A percentile compares a stretch with the other conserved stretches of the same genome.
These are phyloP conservation scores for Phytophthora pluvialis DNA, from an alignment of 352 stramenopile genomes.

Conservation along the genomic window DNA sequence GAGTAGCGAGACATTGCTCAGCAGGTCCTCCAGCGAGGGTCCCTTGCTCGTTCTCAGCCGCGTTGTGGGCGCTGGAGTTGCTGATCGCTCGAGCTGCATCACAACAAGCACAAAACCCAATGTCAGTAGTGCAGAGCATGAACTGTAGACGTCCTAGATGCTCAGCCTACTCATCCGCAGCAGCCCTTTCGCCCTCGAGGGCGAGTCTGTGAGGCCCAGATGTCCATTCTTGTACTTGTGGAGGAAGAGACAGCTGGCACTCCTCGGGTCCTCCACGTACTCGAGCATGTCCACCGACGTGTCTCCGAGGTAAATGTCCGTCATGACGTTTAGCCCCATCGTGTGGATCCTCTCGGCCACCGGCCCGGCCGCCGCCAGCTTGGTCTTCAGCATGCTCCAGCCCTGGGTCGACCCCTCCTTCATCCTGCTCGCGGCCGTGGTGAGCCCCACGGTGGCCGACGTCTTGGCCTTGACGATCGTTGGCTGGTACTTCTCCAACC, in stretches of 20 bases:
- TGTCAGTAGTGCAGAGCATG: conserved; percentile 6
- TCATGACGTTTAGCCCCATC: conserved; percentile 77
- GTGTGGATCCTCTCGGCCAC: conserved; percentile 80
- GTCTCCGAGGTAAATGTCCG: conserved; percentile 72
- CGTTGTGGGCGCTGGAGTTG: conserved; percentile 32
- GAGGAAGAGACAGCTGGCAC: conserved; percentile 60
- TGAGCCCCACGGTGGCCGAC: conserved; percentile 52
- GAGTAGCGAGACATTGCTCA: conserved; percentile 60
- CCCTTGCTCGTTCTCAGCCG: conserved; percentile 27
- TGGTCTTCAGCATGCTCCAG: conserved; percentile 84
- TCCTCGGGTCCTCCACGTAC: conserved; percentile 52
- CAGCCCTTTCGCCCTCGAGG: conserved; percentile 39
- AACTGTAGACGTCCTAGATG: background rate
- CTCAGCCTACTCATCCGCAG: conserved; percentile 59
- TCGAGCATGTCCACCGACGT: conserved; percentile 54
- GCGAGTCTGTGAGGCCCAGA: conserved; percentile 13
- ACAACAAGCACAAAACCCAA: conserved; percentile 6
- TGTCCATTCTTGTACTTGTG: conserved; percentile 54
- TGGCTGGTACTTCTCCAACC: conserved; percentile 76
- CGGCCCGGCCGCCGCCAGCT: conserved; percentile 67
- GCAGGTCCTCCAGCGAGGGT: conserved; percentile 9
- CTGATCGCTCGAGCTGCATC: conserved; percentile 38
- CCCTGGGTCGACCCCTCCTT: conserved; percentile 80
- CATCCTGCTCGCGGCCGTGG: conserved; percentile 45
- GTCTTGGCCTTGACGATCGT: conserved; percentile 78